phyloP scores from a whole-genome alignment of 306 rosid species.

The Prunus persica region DNA sequence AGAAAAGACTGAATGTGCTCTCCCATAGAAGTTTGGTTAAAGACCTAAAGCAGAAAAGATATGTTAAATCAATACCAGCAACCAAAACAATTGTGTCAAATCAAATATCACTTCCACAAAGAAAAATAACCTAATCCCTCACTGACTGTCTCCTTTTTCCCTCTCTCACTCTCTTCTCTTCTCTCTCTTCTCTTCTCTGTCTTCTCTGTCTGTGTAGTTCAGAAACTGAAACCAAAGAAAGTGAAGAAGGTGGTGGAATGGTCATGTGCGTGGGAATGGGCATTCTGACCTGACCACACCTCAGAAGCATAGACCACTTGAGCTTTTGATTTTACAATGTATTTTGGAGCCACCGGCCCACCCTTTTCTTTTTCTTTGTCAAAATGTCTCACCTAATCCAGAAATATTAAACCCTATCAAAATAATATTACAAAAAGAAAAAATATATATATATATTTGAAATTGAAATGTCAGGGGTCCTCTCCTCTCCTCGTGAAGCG shows the following conservation, averaged over 20 bases:
- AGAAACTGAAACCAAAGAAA: constrained; percentile 6
- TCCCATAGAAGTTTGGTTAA: no score
- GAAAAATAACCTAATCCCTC: background rate
- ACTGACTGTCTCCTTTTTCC: no score
- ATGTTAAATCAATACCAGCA: constrained; percentile 2
- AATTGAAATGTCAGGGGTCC: background rate
- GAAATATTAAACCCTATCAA: background rate
- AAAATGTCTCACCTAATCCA: constrained; percentile 42
- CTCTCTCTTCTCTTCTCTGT: constrained; percentile 5
- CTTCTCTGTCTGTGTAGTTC: background rate
- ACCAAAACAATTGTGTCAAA: constrained; percentile 27
- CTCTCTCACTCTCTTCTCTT: background rate
- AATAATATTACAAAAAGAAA: background rate
- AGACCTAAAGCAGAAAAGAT: no score
- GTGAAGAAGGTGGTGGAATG: constrained; percentile 5
- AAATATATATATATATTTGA: background rate
- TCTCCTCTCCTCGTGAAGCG: background rate
- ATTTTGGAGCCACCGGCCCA: constrained; percentile 20
- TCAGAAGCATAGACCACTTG: background rate
- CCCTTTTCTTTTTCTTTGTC: constrained; percentile 20
- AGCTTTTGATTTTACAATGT: background rate
- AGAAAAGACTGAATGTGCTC: no score
- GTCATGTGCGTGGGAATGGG: constrained; percentile 38
- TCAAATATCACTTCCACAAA: constrained; percentile 18
- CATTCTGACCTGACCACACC: constrained; percentile 20